Percentiles rank a stretch among this genome's conserved stretches.
Conservation (phyloP, 768 basidiomycete species). For the Suillus tomentosus region DNA sequence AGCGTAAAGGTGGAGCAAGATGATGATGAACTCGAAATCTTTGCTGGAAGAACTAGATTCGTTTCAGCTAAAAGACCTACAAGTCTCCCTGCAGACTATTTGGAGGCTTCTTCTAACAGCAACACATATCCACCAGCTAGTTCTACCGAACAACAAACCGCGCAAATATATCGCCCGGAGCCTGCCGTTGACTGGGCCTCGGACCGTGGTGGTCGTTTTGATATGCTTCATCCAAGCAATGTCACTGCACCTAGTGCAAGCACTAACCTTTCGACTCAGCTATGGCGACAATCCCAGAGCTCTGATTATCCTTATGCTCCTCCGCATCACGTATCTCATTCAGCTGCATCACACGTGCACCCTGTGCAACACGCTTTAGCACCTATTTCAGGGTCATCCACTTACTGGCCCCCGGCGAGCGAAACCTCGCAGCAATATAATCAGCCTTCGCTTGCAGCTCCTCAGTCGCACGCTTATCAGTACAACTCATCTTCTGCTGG, state of each 20-base stretch:
- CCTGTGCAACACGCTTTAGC: slow-evolving; percentile 23
- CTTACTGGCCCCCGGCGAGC: slow-evolving; percentile 20
- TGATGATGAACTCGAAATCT: slow-evolving; percentile 67
- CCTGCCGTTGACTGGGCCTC: slow-evolving; percentile 3
- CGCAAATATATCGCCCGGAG: slow-evolving; percentile 4
- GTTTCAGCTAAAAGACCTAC: slow-evolving; percentile 48
- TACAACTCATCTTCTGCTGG: slow-evolving; percentile 20
- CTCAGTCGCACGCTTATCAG: slow-evolving; percentile 20
- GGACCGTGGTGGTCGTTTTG: not conserved
- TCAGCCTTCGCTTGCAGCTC: slow-evolving; percentile 13
- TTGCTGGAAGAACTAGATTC: slow-evolving; percentile 67
- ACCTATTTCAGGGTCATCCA: slow-evolving; percentile 18
- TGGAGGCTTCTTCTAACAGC: not conserved
- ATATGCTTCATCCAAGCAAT: not conserved
- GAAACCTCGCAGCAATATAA: slow-evolving; percentile 16
- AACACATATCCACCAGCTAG: not conserved
- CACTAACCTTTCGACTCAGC: slow-evolving; percentile 11
- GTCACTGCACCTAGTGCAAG: not conserved
- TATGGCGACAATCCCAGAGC: slow-evolving; percentile 32
- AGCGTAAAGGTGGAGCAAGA: slow-evolving; percentile 52
- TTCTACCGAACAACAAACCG: not conserved
- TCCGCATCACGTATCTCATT: slow-evolving; percentile 18
- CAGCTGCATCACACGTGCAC: slow-evolving; percentile 16
- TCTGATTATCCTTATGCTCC: slow-evolving; percentile 31
- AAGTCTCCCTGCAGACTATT: slow-evolving; percentile 16